Evolutionary conservation across 805 yeast species (phyloP).

Genomic region (Priceomyces carsonii): DNA sequence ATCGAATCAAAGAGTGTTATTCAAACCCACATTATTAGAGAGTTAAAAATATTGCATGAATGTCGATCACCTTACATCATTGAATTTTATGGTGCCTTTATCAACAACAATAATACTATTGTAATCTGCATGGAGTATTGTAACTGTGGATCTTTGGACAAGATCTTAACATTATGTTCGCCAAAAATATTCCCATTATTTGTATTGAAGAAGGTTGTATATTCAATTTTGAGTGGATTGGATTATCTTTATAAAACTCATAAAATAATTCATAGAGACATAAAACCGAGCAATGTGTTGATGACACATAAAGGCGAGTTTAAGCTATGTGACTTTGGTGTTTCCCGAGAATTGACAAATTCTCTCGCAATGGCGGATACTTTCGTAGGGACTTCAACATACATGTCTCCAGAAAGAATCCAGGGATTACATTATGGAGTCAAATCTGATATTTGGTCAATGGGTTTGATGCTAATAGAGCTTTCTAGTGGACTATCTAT

Average conservation of each 20-base stretch:
- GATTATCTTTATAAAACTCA: slow-evolving; percentile 79
- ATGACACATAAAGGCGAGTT: slow-evolving; percentile 84
- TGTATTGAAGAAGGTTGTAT: slow-evolving; percentile 72
- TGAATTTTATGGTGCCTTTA: slow-evolving; percentile 88
- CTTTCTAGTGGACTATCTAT: slow-evolving; percentile 85
- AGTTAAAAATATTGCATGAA: slow-evolving; percentile 86
- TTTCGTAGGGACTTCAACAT: slow-evolving; percentile 96
- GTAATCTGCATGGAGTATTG: slow-evolving; percentile 94
- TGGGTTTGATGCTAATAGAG: slow-evolving; percentile 88
- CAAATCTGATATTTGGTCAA: slow-evolving; percentile 97
- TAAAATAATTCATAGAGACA: slow-evolving; percentile 91
- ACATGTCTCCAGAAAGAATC: slow-evolving; percentile 95
- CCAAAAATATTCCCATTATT: slow-evolving; percentile 50
- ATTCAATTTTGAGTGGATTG: slow-evolving; percentile 76
- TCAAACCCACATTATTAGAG: slow-evolving; percentile 83
- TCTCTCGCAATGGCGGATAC: slow-evolving; percentile 89
- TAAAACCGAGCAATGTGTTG: slow-evolving; percentile 92
- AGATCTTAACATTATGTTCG: slow-evolving; percentile 58
- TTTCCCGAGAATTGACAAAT: slow-evolving; percentile 84
- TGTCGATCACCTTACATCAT: slow-evolving; percentile 83
- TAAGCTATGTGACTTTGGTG: slow-evolving; percentile 96
- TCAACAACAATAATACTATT: slow-evolving; percentile 64
- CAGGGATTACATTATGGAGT: slow-evolving; percentile 92
- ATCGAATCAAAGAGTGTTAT: slow-evolving; percentile 79
- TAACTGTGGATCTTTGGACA: slow-evolving; percentile 91